Conservation (phyloP, 2,329 filamentous ascomycete genomes). For the Fusarium torulosum region DNA sequence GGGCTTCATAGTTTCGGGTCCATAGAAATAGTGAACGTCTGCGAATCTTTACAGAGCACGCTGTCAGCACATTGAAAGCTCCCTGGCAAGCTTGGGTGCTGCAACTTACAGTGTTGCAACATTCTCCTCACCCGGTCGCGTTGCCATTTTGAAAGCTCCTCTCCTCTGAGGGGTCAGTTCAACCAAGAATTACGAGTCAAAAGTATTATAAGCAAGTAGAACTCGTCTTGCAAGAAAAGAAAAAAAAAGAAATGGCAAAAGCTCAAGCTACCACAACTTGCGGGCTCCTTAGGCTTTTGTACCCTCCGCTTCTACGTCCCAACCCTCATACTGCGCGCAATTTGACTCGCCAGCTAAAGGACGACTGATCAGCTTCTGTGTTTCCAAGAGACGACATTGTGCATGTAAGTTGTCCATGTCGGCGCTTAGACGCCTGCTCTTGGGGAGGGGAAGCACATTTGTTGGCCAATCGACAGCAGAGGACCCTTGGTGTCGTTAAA, state of each 20-base stretch:
- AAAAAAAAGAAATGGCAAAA: constrained; percentile 17
- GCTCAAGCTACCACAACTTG: constrained; percentile 33
- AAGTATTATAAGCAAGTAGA: not conserved
- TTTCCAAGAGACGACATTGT: constrained; percentile 45
- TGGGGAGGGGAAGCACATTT: constrained; percentile 42
- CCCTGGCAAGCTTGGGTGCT: constrained; percentile 1
- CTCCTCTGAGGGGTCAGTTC: constrained; percentile 4
- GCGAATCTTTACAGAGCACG: constrained; percentile 68
- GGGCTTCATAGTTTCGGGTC: constrained; percentile 73
- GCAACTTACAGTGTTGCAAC: constrained; percentile 63
- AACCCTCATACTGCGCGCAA: constrained; percentile 34
- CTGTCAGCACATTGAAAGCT: constrained; percentile 22
- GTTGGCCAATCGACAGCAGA: constrained; percentile 40
- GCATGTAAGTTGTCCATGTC: constrained; percentile 47
- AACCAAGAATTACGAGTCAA: not conserved
- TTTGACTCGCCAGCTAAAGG: constrained; percentile 37
- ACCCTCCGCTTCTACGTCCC: constrained; percentile 22
- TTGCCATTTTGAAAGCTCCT: constrained; percentile 56
- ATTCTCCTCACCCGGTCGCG: constrained; percentile 63
- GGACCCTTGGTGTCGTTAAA: constrained; percentile 46
- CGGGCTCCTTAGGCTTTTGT: constrained; percentile 45
- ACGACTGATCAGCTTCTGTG: constrained; percentile 40
- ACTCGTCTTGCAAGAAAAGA: constrained; percentile 22
- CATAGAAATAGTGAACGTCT: constrained; percentile 84
- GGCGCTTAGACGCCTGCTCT: constrained; percentile 50